A percentile compares a stretch with the other conserved stretches of the same genome.
These are phyloP conservation scores for Iris macrosiphon DNA, from an alignment of 106 monocot genomes.

Conservation along the genomic window DNA sequence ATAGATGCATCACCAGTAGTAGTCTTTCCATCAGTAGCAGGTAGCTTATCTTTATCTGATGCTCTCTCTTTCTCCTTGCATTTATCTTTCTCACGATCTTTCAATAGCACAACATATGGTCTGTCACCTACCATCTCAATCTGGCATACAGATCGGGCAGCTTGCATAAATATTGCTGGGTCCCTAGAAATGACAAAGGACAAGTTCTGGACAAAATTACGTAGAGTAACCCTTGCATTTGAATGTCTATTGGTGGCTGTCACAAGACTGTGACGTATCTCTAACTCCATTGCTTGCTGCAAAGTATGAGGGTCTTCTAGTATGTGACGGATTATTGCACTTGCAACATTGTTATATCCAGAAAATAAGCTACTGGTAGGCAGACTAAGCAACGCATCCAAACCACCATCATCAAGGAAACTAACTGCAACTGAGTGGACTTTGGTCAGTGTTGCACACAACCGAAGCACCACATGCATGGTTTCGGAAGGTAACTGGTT, in stretches of 20 bases:
- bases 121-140: slow-evolving; percentile 93
- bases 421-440: slow-evolving; percentile 70
- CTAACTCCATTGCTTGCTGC: slow-evolving; percentile 98
- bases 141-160: slow-evolving; percentile 84
- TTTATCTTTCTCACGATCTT: slow-evolving; percentile 96
- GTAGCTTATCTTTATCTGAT: slow-evolving; percentile 59
- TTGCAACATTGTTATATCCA: slow-evolving; percentile 84
- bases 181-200: slow-evolving; percentile 79
- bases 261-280: slow-evolving; percentile 82
- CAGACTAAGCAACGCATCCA: slow-evolving; percentile 73
- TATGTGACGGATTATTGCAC: slow-evolving; percentile 89
- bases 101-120: slow-evolving; percentile 73
- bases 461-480: slow-evolving; percentile 91
- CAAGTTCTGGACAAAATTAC: slow-evolving; percentile 87
- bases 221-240: slow-evolving; percentile 68
- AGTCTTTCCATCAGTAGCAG: slow-evolving; percentile 18
- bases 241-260: slow-evolving; percentile 71
- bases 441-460: slow-evolving; percentile 94
- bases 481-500: slow-evolving; percentile 80
- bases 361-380: slow-evolving; percentile 82
- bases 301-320: slow-evolving; percentile 95
- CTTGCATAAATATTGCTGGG: slow-evolving; percentile 77
- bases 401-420: slow-evolving; percentile 83
- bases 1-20: slow-evolving; percentile 22
- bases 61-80: slow-evolving; percentile 77